Evolutionary conservation across 306 rosid genomes (phyloP).

Genomic region (Rosa multiflora): DNA sequence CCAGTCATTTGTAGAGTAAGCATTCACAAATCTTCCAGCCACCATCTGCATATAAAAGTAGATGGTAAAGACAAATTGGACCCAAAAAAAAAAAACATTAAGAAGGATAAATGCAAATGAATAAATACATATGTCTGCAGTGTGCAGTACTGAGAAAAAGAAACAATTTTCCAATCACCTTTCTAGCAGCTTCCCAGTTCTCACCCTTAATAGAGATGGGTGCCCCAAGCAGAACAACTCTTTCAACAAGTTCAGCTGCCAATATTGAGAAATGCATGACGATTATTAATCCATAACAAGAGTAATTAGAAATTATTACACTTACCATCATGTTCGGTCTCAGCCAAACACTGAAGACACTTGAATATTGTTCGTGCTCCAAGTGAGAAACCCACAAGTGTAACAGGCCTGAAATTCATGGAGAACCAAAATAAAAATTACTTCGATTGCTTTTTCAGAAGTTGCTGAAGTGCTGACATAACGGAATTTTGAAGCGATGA

Average conservation of each 20-base stretch:
- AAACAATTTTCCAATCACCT: constrained; percentile 26
- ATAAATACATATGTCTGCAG: not conserved
- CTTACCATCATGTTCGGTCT: constrained; percentile 39
- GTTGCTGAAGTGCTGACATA: not conserved
- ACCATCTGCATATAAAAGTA: constrained; percentile 43
- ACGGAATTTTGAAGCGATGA: not conserved
- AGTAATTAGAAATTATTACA: constrained; percentile 3
- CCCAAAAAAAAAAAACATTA: not conserved
- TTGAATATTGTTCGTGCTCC: constrained; percentile 50
- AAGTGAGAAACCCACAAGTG: constrained; percentile 54
- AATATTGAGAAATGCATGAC: constrained; percentile 11
- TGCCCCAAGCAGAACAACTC: constrained; percentile 56
- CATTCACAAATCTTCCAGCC: constrained; percentile 55
- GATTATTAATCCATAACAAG: constrained; percentile 7
- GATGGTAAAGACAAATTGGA: constrained; percentile 2
- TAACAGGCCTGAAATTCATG: constrained; percentile 47
- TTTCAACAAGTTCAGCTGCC: constrained; percentile 48
- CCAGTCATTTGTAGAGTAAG: constrained; percentile 52
- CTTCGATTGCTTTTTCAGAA: constrained; percentile 1
- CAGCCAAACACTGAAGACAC: constrained; percentile 47
- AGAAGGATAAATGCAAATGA: not conserved
- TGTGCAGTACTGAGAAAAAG: not conserved
- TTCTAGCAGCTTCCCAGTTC: constrained; percentile 52
- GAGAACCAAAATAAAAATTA: not conserved
- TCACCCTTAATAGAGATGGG: constrained; percentile 50